Evolutionary conservation across 2,329 filamentous ascomycete species (phyloP).

Genomic region (Botrytis medusae): DNA sequence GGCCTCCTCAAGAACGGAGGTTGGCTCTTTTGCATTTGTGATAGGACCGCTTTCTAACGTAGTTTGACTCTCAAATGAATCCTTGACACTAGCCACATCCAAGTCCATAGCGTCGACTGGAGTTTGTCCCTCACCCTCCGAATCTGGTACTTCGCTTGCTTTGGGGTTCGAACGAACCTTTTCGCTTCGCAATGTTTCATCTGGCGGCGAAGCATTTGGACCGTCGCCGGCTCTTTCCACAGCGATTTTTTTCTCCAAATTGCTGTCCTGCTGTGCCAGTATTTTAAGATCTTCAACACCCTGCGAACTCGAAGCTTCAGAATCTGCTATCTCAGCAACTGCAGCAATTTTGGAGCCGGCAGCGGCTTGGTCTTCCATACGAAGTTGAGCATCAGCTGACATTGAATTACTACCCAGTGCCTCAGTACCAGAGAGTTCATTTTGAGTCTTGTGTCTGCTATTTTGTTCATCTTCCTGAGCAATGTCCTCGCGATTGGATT

Average conservation of each 20-base stretch:
- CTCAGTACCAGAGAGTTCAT: constrained; percentile 44
- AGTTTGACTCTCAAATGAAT: constrained; percentile 34
- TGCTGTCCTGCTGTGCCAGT: background rate
- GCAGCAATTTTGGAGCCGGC: constrained; percentile 27
- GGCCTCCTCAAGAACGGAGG: background rate
- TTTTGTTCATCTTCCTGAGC: constrained; percentile 42
- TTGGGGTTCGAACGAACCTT: constrained; percentile 21
- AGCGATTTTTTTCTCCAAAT: constrained; percentile 12
- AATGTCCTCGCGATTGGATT: constrained; percentile 31
- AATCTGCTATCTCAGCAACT: constrained; percentile 30
- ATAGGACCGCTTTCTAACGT: constrained; percentile 20
- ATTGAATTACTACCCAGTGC: constrained; percentile 43
- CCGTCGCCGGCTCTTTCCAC: background rate
- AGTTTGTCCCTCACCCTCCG: constrained; percentile 33
- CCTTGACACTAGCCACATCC: constrained; percentile 33
- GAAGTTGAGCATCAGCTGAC: constrained; percentile 59
- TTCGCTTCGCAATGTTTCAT: constrained; percentile 23
- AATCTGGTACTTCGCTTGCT: constrained; percentile 33
- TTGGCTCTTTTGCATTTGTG: background rate
- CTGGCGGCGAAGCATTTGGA: background rate
- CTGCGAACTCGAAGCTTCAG: constrained; percentile 13
- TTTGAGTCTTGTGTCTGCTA: constrained; percentile 33
- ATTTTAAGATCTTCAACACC: background rate
- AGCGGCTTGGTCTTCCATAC: constrained; percentile 52
- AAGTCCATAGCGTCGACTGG: constrained; percentile 36